phyloP scores from a whole-genome alignment of 2,329 filamentous ascomycete species.

The Penicillium sp. region DNA sequence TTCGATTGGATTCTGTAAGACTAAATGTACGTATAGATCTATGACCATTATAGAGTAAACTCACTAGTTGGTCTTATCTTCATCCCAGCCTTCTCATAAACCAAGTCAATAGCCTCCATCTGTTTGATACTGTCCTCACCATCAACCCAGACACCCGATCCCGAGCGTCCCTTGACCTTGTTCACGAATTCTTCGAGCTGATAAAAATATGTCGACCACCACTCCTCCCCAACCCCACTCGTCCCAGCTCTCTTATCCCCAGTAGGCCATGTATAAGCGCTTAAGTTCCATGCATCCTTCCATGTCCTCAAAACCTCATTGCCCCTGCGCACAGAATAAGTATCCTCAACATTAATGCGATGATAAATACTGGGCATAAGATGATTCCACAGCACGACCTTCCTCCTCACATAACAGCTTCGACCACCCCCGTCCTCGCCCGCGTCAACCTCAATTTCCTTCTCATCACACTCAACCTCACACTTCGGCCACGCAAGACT shows the following conservation, averaged over 20 bases:
- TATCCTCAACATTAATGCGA: slow-evolving; percentile 34
- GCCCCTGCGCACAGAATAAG: slow-evolving; percentile 28
- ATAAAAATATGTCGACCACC: slow-evolving; percentile 49
- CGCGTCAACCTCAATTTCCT: slow-evolving; percentile 1
- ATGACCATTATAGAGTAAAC: background rate
- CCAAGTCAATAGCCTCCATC: slow-evolving; percentile 51
- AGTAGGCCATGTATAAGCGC: slow-evolving; percentile 30
- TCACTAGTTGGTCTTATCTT: background rate
- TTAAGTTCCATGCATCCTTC: slow-evolving; percentile 13
- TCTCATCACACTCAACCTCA: slow-evolving; percentile 15
- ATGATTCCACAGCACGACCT: slow-evolving; percentile 21
- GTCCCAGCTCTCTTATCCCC: background rate
- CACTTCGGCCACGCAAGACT: slow-evolving; percentile 19
- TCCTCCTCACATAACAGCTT: slow-evolving; percentile 8
- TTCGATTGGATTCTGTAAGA: too few species aligned
- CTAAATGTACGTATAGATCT: background rate
- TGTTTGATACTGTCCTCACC: slow-evolving; percentile 46
- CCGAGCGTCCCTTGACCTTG: slow-evolving; percentile 39
- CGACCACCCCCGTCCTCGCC: background rate
- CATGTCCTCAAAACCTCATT: slow-evolving; percentile 15
- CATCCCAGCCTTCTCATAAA: slow-evolving; percentile 46
- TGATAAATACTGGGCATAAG: slow-evolving; percentile 19
- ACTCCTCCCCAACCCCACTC: slow-evolving; percentile 26
- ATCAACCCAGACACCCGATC: slow-evolving; percentile 42
- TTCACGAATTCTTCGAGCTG: slow-evolving; percentile 54